phyloP scores from a whole-genome alignment of 352 stramenopile genomes.

The Halophytophthora polymorphica region DNA sequence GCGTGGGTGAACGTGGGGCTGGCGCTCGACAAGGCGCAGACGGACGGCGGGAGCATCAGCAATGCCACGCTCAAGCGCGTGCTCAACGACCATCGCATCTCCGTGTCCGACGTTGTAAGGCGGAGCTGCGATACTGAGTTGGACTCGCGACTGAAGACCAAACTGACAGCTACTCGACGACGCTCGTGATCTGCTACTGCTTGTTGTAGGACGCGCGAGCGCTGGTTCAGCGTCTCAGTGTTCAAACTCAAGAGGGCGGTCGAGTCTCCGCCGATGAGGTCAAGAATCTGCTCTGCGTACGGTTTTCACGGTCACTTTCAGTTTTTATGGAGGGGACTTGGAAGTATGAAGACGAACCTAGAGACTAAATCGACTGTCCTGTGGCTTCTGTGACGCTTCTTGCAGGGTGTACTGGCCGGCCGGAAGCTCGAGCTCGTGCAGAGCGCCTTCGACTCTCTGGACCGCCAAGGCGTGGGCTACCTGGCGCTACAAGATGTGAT shows the following conservation, averaged over 20 bases:
- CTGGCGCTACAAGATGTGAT: slow-evolving; percentile 49
- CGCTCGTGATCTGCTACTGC: background rate
- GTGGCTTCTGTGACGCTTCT: background rate
- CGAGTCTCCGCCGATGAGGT: slow-evolving; percentile 41
- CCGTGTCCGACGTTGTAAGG: slow-evolving; percentile 62
- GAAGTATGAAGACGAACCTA: too few relatives aligned
- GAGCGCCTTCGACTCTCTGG: slow-evolving; percentile 63
- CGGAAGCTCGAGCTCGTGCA: slow-evolving; percentile 61
- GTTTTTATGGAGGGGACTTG: background rate
- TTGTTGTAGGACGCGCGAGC: slow-evolving; percentile 47
- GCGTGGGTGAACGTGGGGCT: slow-evolving; percentile 52
- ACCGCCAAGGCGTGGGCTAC: slow-evolving; percentile 61
- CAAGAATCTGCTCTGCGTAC: slow-evolving; percentile 65
- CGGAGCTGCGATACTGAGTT: background rate
- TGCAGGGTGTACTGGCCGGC: slow-evolving; percentile 42
- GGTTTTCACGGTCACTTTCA: background rate
- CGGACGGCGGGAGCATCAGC: slow-evolving; percentile 36
- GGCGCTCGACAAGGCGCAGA: slow-evolving; percentile 43
- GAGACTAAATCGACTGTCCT: background rate
- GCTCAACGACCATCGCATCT: slow-evolving; percentile 42
- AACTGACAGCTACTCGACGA: background rate
- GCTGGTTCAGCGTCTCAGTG: slow-evolving; percentile 33
- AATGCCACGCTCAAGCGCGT: slow-evolving; percentile 56
- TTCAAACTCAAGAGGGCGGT: slow-evolving; percentile 35
- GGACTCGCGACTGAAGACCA: background rate